Evolutionary conservation across 2,329 filamentous ascomycete genomes (phyloP).

Genomic region (Cadophora sp.): DNA sequence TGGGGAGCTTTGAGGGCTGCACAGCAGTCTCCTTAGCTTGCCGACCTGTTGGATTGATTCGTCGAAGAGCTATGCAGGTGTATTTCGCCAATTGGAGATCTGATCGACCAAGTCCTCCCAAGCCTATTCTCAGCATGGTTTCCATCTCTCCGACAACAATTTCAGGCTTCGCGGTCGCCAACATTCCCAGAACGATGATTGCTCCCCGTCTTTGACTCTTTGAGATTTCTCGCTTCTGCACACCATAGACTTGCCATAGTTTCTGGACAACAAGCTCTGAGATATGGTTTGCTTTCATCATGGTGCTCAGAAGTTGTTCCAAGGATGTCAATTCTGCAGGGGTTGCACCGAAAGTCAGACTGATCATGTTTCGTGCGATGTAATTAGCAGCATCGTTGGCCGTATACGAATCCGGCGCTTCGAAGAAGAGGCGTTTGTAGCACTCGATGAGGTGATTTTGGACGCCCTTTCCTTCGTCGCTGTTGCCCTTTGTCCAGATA

Average conservation of each 20-base stretch:
- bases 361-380: slow-evolving; percentile 98
- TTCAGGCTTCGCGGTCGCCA: slow-evolving; percentile 89
- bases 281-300: slow-evolving; percentile 94
- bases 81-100: slow-evolving; percentile 93
- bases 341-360: slow-evolving; percentile 92
- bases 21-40: slow-evolving; percentile 74
- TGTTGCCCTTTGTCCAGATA: slow-evolving; percentile 99
- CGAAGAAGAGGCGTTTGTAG: slow-evolving; percentile 95
- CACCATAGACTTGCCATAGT: slow-evolving; percentile 96
- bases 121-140: slow-evolving; percentile 87
- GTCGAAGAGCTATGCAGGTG: slow-evolving; percentile 89
- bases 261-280: slow-evolving; percentile 87
- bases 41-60: slow-evolving; percentile 86
- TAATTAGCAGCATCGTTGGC: slow-evolving; percentile 93
- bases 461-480: slow-evolving; percentile 97
- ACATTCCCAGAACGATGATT: slow-evolving; percentile 97
- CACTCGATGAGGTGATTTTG: slow-evolving; percentile 97
- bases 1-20: slow-evolving; percentile 80
- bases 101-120: slow-evolving; percentile 78
- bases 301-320: slow-evolving; percentile 92
- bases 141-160: slow-evolving; percentile 96
- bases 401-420: slow-evolving; percentile 87
- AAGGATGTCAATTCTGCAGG: slow-evolving; percentile 94
- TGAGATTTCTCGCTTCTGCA: slow-evolving; percentile 92
- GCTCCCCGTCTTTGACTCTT: slow-evolving; percentile 87